These are phyloP conservation scores for Fusarium nurragi DNA, from an alignment of 2,329 filamentous ascomycete species.

Conservation along the genomic window DNA sequence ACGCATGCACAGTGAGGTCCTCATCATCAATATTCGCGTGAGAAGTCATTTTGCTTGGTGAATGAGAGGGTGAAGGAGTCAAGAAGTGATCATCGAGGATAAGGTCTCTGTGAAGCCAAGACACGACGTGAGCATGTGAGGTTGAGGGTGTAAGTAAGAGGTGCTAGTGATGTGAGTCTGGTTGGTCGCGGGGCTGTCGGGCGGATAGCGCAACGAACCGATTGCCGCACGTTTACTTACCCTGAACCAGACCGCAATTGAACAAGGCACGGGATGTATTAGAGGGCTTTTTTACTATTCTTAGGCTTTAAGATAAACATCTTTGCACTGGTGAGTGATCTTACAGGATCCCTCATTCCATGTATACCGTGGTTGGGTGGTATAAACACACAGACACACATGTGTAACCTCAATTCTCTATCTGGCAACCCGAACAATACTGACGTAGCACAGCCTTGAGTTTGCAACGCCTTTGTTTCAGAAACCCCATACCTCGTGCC, in stretches of 20 bases:
- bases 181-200: constrained; percentile 27
- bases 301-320: no score
- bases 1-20: constrained; percentile 49
- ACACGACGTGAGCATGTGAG: constrained; percentile 13
- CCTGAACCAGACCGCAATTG: background rate
- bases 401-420: background rate
- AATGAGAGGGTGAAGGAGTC: background rate
- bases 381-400: background rate
- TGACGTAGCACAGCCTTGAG: background rate
- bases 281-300: background rate
- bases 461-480: background rate
- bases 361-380: background rate
- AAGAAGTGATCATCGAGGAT: background rate
- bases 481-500: constrained; percentile 72
- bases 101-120: background rate
- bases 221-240: constrained; percentile 22
- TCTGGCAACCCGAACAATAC: background rate
- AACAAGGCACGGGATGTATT: background rate
- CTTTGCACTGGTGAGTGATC: no score
- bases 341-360: background rate
- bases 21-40: constrained; percentile 44
- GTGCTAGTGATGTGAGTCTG: constrained; percentile 9
- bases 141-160: constrained; percentile 6
- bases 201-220: constrained; percentile 23
- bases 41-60: constrained; percentile 36